Conservation (phyloP, 2,329 filamentous ascomycete species). For the Diplodia mutila region DNA sequence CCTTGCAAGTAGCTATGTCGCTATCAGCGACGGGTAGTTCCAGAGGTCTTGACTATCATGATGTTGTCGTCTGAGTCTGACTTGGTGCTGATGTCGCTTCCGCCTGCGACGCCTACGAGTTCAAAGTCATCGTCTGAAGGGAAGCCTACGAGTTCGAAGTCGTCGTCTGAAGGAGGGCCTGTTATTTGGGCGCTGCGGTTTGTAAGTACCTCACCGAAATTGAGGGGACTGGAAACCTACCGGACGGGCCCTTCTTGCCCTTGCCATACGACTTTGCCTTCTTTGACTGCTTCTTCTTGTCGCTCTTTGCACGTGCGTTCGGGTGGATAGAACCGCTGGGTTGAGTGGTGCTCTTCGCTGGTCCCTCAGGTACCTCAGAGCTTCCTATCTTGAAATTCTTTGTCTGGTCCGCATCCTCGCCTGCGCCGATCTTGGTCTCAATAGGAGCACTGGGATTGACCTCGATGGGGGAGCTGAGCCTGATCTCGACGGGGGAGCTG, state of each 20-base stretch:
- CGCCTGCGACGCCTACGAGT: neutral
- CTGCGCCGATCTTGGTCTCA: neutral
- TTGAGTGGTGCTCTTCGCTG: neutral
- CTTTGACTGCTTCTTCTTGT: constrained; percentile 14
- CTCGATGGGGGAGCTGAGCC: neutral
- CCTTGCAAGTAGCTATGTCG: neutral
- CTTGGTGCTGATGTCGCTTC: neutral
- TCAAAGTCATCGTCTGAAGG: too few relatives aligned
- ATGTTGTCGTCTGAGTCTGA: neutral
- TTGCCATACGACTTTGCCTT: constrained; percentile 21
- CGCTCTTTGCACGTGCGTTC: constrained; percentile 8
- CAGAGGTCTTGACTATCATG: neutral
- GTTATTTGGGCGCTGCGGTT: neutral
- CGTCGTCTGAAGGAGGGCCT: neutral
- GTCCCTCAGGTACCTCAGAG: neutral
- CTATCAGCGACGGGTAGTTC: neutral
- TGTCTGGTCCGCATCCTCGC: neutral
- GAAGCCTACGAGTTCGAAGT: too few relatives aligned
- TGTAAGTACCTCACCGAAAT: neutral
- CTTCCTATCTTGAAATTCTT: neutral
- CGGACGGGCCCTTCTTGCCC: neutral
- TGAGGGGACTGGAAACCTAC: neutral
- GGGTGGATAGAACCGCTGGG: constrained; percentile 13
- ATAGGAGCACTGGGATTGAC: neutral
- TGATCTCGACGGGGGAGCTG: neutral